A percentile compares a stretch with the other conserved stretches of the same genome.
phyloP scores from a whole-genome alignment of 495 filamentous ascomycete genomes.

The Penicillium psychrofluorescens region DNA sequence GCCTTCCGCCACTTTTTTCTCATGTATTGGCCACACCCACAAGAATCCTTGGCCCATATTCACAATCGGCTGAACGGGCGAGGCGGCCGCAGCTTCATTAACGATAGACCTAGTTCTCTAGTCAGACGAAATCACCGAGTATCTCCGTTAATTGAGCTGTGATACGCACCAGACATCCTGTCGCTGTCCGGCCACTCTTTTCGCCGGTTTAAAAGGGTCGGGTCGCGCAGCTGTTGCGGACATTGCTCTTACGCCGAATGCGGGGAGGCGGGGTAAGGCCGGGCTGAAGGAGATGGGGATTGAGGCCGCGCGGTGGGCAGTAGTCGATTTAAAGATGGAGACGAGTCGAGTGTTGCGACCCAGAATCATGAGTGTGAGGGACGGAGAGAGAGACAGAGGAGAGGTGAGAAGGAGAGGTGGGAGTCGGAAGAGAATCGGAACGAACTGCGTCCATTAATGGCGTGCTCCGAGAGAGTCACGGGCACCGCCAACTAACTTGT shows the following conservation, averaged over 20 bases:
- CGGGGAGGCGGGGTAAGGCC: slow-evolving; percentile 15
- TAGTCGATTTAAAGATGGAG: not conserved
- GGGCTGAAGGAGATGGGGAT: slow-evolving; percentile 2
- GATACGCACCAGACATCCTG: slow-evolving; percentile 85
- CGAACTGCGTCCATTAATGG: too few relatives aligned
- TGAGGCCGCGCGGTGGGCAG: slow-evolving; percentile 2
- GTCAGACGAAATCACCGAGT: not conserved
- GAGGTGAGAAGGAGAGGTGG: not conserved
- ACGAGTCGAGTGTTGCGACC: not conserved
- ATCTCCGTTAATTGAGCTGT: not conserved
- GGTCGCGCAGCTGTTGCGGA: slow-evolving; percentile 33
- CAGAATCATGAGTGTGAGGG: not conserved
- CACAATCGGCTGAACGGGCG: slow-evolving; percentile 82
- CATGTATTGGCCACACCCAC: slow-evolving; percentile 25
- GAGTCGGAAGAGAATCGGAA: too few relatives aligned
- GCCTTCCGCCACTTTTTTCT: not conserved
- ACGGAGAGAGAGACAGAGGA: not conserved
- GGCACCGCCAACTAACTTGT: too few relatives aligned
- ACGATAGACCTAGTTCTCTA: slow-evolving; percentile 69
- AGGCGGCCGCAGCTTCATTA: slow-evolving; percentile 83
- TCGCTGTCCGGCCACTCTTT: slow-evolving; percentile 67
- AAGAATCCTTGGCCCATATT: slow-evolving; percentile 99
- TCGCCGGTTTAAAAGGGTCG: slow-evolving; percentile 62
- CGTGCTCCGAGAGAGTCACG: too few relatives aligned
- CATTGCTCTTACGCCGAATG: slow-evolving; percentile 29